Percentiles rank a stretch among this genome's conserved stretches.
Conservation (phyloP, 805 yeast species). For the Metschnikowia cerradonensis region DNA sequence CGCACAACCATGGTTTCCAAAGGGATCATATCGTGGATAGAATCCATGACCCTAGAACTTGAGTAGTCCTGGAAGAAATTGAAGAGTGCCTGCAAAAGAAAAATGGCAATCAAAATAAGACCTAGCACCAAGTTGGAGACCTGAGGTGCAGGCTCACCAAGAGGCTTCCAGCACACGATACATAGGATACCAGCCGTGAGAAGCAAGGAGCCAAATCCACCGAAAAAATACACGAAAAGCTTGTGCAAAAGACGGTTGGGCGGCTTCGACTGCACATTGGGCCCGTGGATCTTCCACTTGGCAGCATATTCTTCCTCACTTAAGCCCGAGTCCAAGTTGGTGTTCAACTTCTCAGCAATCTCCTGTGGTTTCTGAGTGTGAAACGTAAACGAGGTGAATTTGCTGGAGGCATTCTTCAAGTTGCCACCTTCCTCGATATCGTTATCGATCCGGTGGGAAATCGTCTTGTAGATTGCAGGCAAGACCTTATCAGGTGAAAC, state of each 20-base stretch:
- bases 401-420: constrained; percentile 8
- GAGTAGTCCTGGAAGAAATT: constrained; percentile 47
- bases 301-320: constrained; percentile 10
- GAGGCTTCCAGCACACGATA: constrained; percentile 44
- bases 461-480: constrained; percentile 36
- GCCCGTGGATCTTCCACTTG: constrained; percentile 25
- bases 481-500: constrained; percentile 26
- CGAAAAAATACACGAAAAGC: constrained; percentile 40
- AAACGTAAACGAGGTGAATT: constrained; percentile 27
- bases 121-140: constrained; percentile 43
- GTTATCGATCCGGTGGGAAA: constrained; percentile 26
- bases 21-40: constrained; percentile 44
- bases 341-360: constrained; percentile 21
- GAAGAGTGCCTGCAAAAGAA: constrained; percentile 40
- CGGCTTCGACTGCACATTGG: constrained; percentile 37
- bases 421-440: constrained; percentile 6
- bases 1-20: constrained; percentile 33
- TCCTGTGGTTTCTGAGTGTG: constrained; percentile 24
- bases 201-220: constrained; percentile 45
- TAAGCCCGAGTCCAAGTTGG: constrained; percentile 24
- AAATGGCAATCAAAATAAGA: constrained; percentile 36
- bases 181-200: constrained; percentile 41
- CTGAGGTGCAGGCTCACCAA: constrained; percentile 43
- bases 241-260: constrained; percentile 29
- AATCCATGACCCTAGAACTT: constrained; percentile 45